phyloP scores from a whole-genome alignment of 768 basidiomycete genomes.

The Leccinum boreale region DNA sequence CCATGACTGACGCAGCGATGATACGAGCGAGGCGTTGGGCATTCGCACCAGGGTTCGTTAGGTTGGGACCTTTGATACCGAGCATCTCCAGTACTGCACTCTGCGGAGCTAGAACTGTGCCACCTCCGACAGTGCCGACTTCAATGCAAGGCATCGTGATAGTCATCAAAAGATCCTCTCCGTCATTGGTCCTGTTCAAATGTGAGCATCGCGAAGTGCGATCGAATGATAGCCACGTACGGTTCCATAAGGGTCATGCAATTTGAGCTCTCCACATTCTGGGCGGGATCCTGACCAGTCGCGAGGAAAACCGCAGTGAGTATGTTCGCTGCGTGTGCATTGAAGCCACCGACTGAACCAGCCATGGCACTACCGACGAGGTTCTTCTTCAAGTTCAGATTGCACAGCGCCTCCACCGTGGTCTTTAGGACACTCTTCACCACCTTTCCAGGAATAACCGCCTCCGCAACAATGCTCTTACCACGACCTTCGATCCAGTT shows the following conservation, averaged over 20 bases:
- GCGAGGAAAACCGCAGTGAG: constrained; percentile 93
- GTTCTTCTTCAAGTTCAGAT: constrained; percentile 96
- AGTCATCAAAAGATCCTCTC: constrained; percentile 88
- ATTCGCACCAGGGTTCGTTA: constrained; percentile 83
- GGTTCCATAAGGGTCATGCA: constrained; percentile 99
- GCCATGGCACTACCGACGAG: constrained; percentile 98
- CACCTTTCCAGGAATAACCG: constrained; percentile 82
- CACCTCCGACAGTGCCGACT: constrained; percentile 97
- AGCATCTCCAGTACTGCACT: constrained; percentile 90
- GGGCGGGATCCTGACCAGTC: constrained; percentile 97
- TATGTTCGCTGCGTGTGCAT: constrained; percentile 98
- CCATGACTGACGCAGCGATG: constrained; percentile 93
- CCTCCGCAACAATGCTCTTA: constrained; percentile 97
- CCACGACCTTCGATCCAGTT: constrained; percentile 99
- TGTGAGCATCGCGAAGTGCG: constrained; percentile 3
- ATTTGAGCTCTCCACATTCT: constrained; percentile 97
- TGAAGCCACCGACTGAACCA: constrained; percentile 93
- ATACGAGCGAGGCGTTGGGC: constrained; percentile 86
- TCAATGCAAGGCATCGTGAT: constrained; percentile 99
- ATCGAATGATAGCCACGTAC: constrained; percentile 43
- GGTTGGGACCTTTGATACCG: constrained; percentile 86
- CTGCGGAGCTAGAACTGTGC: constrained; percentile 90
- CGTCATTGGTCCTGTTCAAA: constrained; percentile 68
- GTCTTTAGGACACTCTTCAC: constrained; percentile 95
- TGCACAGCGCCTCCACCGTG: constrained; percentile 83